Base-by-base conservation (phyloP, 2,329 filamentous ascomycete genomes). In the Venturia pyrina region DNA sequence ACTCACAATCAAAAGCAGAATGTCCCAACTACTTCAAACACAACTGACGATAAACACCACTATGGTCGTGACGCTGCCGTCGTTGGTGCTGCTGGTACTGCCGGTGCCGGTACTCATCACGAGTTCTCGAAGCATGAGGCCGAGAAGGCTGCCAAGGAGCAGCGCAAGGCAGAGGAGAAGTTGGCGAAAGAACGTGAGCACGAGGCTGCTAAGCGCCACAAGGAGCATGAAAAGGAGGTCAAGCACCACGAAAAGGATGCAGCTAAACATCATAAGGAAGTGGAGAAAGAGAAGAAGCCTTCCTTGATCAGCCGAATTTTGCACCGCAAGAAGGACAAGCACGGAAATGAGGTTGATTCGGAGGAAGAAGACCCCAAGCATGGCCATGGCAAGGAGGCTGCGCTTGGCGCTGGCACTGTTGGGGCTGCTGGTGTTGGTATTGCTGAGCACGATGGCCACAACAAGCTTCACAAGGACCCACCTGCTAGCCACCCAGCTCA, bases 401-500 rank as follows among this genome's bases (percentile, higher is more conserved):
- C 68, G 10, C 69, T 64, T 15, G 70, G 67, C 28, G 71, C 70
- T 8, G 46, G 64, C 44, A 46, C 64, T 46, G 70, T 70, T 62
- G 48, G 65, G 32, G 48, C 64, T 32, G 70, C 70, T 64, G 71
- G 67, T 21, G 69, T 67, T 19, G 68, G 64, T 56, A 66, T 69
- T 62, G 68, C 69, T 32, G 68, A 70, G 28, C 69, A 69, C 1
- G 19, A 67, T 13, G 67, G 67, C 19, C 73, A 73, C 46, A 73
- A 77, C 65, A 74, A 71, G 24, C 69, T 79, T 50, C 77, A 78
- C 70, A 79, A 79, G 68, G 75, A 78, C 32, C 77, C 77, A 11
- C 77, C 77, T 7, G 69, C 70, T 41, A 74, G 73, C 1, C 72
- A 77, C 66, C 48, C 53, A 59, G 53, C 28, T 37, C 53, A 59